phyloP scores from a whole-genome alignment of 1,139 yeast species.

The Kodamaea fungicola region DNA sequence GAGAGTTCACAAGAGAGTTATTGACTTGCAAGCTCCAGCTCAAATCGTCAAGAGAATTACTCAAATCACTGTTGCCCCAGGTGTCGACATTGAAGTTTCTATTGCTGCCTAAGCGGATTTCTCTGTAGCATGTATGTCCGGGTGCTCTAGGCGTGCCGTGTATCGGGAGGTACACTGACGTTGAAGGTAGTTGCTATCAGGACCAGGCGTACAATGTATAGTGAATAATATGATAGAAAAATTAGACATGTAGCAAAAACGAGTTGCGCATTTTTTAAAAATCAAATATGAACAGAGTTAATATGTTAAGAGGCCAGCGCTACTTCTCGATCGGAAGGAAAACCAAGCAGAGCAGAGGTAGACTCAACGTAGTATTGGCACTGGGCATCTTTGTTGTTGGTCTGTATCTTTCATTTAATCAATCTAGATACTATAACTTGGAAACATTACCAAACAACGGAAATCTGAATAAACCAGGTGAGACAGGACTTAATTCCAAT shows the following conservation, averaged over 20 bases:
- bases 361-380: conserved; percentile 38
- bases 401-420: conserved; percentile 40
- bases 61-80: conserved; percentile 76
- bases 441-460: conserved; percentile 28
- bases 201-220: conserved; percentile 30
- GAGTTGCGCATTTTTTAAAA: too few species aligned
- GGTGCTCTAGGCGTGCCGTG: conserved; percentile 65
- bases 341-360: conserved; percentile 7
- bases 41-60: conserved; percentile 92
- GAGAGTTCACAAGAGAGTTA: conserved; percentile 99
- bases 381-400: conserved; percentile 48
- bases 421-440: conserved; percentile 40
- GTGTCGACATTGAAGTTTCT: conserved; percentile 33
- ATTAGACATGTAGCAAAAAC: too few species aligned
- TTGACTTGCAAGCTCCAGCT: conserved; percentile 98
- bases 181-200: conserved; percentile 62
- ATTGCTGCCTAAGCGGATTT: conserved; percentile 23
- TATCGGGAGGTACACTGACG: conserved; percentile 46
- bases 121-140: conserved; percentile 26
- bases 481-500: conserved; percentile 13
- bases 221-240: background rate
- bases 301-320: too few species aligned
- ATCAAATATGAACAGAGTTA: too few species aligned
- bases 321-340: too few species aligned
- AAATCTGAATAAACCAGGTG: conserved; percentile 7